Percentiles rank a stretch among this genome's conserved stretches.
These are phyloP conservation scores for Petasospora rhodanensis DNA, from an alignment of 1,139 yeast genomes.

Conservation along the genomic window DNA sequence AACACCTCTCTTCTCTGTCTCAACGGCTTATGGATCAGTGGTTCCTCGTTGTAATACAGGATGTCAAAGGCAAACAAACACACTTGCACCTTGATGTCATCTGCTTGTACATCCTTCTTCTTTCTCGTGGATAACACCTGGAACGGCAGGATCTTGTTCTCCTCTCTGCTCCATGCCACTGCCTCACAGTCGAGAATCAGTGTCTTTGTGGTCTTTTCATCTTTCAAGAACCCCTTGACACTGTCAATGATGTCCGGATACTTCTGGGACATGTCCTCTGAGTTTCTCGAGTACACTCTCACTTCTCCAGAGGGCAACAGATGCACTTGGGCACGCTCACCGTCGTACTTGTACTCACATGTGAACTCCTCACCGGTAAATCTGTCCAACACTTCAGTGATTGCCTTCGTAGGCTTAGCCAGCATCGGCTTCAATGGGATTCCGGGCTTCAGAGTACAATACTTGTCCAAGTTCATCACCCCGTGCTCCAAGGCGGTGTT, in stretches of 20 bases:
- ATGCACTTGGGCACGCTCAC: constrained; percentile 96
- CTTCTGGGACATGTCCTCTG: constrained; percentile 94
- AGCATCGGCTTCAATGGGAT: constrained; percentile 96
- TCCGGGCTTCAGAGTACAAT: constrained; percentile 81
- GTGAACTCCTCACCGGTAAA: constrained; percentile 84
- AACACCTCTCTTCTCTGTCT: constrained; percentile 65
- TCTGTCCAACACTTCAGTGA: constrained; percentile 83
- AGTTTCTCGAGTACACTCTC: constrained; percentile 83
- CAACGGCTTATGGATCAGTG: constrained; percentile 65
- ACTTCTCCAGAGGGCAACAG: constrained; percentile 62
- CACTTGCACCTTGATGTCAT: constrained; percentile 83
- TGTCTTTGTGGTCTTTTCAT: constrained; percentile 36
- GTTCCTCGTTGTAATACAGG: constrained; percentile 64
- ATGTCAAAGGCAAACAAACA: constrained; percentile 92
- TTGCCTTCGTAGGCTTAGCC: constrained; percentile 94
- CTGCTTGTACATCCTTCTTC: constrained; percentile 84
- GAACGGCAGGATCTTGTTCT: constrained; percentile 79
- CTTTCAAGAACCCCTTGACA: constrained; percentile 54
- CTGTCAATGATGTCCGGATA: constrained; percentile 85
- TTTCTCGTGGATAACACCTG: constrained; percentile 91
- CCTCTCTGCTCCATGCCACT: constrained; percentile 92
- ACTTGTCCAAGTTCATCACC: constrained; percentile 55
- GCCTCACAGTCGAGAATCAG: constrained; percentile 93
- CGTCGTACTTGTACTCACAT: constrained; percentile 95
- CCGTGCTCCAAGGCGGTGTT: constrained; percentile 65